Evolutionary conservation across 352 stramenopile species (phyloP), one percentile per base, ranked within the genome.

Genomic region (Plasmopara halstedii): DNA sequence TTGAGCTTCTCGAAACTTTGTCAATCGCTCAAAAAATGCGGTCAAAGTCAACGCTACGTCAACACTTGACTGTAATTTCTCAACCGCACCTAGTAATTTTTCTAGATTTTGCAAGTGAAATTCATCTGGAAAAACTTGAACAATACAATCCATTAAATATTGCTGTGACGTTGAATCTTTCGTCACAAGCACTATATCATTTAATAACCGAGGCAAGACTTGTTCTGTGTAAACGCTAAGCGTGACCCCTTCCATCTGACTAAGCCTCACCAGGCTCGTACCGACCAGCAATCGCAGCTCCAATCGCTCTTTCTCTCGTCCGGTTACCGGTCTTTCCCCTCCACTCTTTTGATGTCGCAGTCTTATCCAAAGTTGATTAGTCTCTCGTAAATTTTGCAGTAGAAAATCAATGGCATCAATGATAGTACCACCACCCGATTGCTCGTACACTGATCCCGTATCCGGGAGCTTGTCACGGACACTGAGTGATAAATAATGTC

Each of bases 291-390:
- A 73, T n/a, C 91, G 70, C 22, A 99, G 76, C 47, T 99, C 95
- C 58, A 97, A 92, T 0, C 80, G 72, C 56, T 92, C 80, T 26
- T 88, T 88, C 45, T 90, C 77, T 15, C 79, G 67, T 37, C 73
- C 43, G 40, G 32, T 26, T 14, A 55, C 32, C 14, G 57, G 52
- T 11, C 46, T 47, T n/a, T 42, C 44, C 13, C 42, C 39, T 36
- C 67, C 57, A 50, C 63, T 56, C 54, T 88, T 67, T 59, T 94
- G 66, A 52, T 91, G 69, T 70, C 99, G 95, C 78, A 99, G 97
- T 46, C 96, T 92, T n/a, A 99, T 97, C 97, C 96, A 99, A 11
- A 99, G 76, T 13, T 95, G 88, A 61, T 99, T 99, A 50, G 96
- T 98, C 73, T 99, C 96, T 18, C 87, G 69, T 26, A 99, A 95